Evolutionary conservation across 169 alveolate genomes (phyloP).

Genomic region (Plasmodium coatneyi): DNA sequence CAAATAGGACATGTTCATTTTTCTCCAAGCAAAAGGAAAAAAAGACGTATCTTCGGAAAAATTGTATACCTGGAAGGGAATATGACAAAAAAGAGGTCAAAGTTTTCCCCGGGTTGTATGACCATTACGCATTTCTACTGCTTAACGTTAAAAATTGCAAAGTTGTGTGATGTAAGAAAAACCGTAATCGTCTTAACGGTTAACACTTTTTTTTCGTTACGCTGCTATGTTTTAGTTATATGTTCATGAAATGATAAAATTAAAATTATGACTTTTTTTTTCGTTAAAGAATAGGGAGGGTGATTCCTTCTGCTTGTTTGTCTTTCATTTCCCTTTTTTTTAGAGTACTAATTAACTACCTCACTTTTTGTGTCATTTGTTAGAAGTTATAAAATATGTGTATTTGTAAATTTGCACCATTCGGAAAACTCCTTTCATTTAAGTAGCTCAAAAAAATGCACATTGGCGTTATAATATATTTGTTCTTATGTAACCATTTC

Average conservation of each 20-base stretch:
- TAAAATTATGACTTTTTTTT: not conserved
- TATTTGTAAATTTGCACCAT: not conserved
- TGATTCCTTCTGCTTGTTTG: not conserved
- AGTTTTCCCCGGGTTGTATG: constrained; percentile 22
- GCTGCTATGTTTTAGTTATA: not conserved
- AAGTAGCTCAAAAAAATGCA: not conserved
- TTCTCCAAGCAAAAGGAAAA: constrained; percentile 53
- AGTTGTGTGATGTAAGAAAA: constrained; percentile 19
- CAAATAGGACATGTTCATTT: constrained; percentile 8
- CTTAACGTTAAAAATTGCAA: constrained; percentile 42
- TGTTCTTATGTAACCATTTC: not conserved
- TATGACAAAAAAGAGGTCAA: constrained; percentile 14
- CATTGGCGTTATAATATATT: not conserved
- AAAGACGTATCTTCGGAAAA: constrained; percentile 3
- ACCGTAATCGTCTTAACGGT: not conserved
- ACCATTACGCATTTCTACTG: constrained; percentile 52
- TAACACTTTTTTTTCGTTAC: not conserved
- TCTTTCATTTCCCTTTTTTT: not conserved
- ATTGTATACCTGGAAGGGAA: constrained; percentile 8
- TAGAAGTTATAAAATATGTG: not conserved
- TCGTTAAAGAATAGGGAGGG: not conserved
- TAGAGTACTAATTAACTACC: constrained; percentile 1
- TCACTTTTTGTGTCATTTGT: not conserved
- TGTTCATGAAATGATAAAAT: not conserved
- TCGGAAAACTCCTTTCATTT: not conserved